Percentiles rank a stretch among this genome's conserved stretches.
Conservation (phyloP, 169 alveolate genomes). For the Ichthyophthirius multifiliis region DNA sequence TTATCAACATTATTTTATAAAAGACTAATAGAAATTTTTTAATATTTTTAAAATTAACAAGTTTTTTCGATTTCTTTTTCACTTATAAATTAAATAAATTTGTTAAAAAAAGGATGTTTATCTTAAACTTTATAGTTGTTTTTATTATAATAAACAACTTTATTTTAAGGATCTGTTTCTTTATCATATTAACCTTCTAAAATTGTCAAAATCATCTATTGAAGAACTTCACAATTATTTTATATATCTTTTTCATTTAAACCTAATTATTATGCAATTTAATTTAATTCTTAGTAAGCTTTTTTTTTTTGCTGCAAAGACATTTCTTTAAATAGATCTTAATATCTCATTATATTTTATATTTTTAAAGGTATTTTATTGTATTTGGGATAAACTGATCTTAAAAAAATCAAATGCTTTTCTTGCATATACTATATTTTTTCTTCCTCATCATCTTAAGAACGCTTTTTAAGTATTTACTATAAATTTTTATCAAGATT, state of each 20-base stretch:
- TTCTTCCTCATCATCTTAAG: too few relatives aligned
- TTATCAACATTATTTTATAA: neutral
- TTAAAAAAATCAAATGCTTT: too few relatives aligned
- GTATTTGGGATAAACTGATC: too few relatives aligned
- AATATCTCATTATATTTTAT: too few relatives aligned
- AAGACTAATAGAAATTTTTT: neutral
- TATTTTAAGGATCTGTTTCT: neutral
- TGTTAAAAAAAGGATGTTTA: conserved; percentile 3
- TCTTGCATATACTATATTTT: too few relatives aligned
- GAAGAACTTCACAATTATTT: neutral
- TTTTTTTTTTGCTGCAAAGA: too few relatives aligned
- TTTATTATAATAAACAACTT: neutral
- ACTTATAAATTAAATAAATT: neutral
- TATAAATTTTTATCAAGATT: too few relatives aligned
- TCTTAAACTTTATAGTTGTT: neutral
- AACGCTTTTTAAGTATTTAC: too few relatives aligned
- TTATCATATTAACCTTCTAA: neutral
- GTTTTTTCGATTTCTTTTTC: neutral
- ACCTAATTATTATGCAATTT: neutral
- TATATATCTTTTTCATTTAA: neutral
- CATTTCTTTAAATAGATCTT: too few relatives aligned
- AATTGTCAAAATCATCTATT: neutral
- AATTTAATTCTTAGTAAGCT: neutral
- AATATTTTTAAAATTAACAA: neutral
- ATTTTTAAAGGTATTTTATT: too few relatives aligned